Evolutionary conservation across 305 asterid genomes (phyloP).

Genomic region (Euphrasia arctica): DNA sequence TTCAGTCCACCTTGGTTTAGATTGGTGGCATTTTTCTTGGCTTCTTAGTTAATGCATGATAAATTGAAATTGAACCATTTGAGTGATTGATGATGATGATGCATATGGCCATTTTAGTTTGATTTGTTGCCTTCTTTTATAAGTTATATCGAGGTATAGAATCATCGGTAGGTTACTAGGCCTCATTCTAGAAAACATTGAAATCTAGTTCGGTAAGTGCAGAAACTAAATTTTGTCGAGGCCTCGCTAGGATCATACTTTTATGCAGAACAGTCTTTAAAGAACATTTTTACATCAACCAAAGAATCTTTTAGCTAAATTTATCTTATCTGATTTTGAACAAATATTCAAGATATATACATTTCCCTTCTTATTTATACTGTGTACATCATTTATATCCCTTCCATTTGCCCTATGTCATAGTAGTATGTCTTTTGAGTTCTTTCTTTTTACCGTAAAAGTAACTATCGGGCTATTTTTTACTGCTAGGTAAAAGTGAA

Average conservation of each 20-base stretch:
- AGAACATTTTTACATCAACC: neutral
- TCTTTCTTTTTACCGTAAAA: neutral
- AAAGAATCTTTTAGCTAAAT: neutral
- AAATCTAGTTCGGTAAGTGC: too few relatives aligned
- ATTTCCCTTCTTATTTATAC: neutral
- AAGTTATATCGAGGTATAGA: too few relatives aligned
- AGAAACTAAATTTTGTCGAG: too few relatives aligned
- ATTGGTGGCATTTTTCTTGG: neutral
- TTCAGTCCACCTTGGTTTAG: neutral
- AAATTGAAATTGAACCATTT: neutral
- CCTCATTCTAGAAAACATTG: too few relatives aligned
- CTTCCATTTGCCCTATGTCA: neutral
- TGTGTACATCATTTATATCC: neutral
- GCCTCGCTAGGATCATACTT: too few relatives aligned
- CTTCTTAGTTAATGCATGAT: conserved; percentile 3
- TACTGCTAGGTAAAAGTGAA: conserved; percentile 62
- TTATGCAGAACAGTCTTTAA: too few relatives aligned
- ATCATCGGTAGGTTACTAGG: too few relatives aligned
- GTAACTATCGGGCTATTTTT: conserved; percentile 3
- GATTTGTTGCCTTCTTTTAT: too few relatives aligned
- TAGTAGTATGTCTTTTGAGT: too few relatives aligned
- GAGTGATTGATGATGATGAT: neutral
- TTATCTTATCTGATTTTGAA: neutral
- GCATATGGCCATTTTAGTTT: neutral
- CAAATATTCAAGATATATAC: neutral